Evolutionary conservation across 768 basidiomycete species (phyloP).

Genomic region (Tylopilus rubrobrunneus): DNA sequence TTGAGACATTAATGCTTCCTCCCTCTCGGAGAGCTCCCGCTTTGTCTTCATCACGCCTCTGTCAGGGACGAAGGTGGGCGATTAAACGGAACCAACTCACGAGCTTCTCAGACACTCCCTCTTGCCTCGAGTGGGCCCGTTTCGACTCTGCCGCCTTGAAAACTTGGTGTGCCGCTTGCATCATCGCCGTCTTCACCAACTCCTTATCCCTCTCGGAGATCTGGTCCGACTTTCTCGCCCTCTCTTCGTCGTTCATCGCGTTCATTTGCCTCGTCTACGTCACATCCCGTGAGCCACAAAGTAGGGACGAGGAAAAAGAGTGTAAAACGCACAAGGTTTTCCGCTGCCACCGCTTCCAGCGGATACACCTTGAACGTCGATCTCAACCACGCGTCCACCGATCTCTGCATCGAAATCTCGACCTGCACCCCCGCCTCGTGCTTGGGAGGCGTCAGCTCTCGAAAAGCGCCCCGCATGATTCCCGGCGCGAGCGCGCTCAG

Average conservation of each 20-base stretch:
- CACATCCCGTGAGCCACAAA: background rate
- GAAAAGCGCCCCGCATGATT: background rate
- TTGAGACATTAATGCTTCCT: too few relatives aligned
- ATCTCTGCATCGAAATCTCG: background rate
- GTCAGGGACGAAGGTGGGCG: too few relatives aligned
- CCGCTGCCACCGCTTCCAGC: background rate
- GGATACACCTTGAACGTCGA: conserved; percentile 9
- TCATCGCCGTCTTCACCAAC: background rate
- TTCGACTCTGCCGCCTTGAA: background rate
- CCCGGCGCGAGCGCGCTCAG: background rate
- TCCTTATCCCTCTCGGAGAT: background rate
- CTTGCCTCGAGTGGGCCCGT: background rate
- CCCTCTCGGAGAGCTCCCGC: too few relatives aligned
- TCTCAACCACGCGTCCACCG: conserved; percentile 6
- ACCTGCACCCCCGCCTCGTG: background rate
- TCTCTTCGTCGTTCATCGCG: background rate
- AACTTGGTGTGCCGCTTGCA: background rate
- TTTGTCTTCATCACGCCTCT: too few relatives aligned
- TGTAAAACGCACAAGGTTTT: conserved; percentile 1
- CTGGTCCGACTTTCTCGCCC: background rate
- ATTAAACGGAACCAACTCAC: too few relatives aligned
- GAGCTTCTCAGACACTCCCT: too few relatives aligned
- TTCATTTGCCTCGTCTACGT: background rate
- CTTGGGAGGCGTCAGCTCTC: background rate
- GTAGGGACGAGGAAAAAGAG: too few relatives aligned